Evolutionary conservation across 192 early-diverging fungal species (phyloP), one percentile per base, ranked within the genome.

Genomic region (Linnemannia hyalina): DNA sequence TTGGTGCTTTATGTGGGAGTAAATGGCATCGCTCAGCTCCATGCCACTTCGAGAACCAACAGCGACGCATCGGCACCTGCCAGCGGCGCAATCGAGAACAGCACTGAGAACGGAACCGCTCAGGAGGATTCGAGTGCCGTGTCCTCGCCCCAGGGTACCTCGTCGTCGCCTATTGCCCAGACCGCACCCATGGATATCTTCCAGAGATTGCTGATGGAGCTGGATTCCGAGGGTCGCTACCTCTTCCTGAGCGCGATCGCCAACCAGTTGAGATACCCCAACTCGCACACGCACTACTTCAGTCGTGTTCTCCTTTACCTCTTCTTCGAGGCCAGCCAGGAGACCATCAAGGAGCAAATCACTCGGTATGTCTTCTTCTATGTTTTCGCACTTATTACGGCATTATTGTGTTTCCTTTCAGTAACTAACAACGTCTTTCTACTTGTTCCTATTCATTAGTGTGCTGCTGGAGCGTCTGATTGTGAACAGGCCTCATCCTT

Each of bases 251-350:
- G 92, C 78, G 97, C 96, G 10, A 96, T 99, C 82, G 97, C 97
- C 60, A 98, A 99, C 89, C 98, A 99, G 87, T 92, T 99, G 84
- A 93, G 98, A 78, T 98, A 96, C 90, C 97, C 98, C n/a, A 98
- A 97, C 89, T 94, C 94, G 49, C 98, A 99, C 83, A 99, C 98
- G 20, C 95, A 96, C 81, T 97, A 97, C 82, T 99, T 97, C 88
- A 97, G 96, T 87, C 94, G 94, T 78, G 92, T 96, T 35, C 87
- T 99, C 44, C 89, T 99, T 46, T 94, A 95, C 80, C 91, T 99
- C 57, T 99, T 99, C 87, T 93, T 91, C 4, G 95, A 96, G 78
- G 90, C 92, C 4, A 91, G 69, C 36, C 89, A 95, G 82, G 97
- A 98, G 86, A 89, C 90, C 32, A 94, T 98, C 68, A 95, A 97